Conservation (phyloP, 176 grass and related monocot species). For the Ananas comosus region DNA sequence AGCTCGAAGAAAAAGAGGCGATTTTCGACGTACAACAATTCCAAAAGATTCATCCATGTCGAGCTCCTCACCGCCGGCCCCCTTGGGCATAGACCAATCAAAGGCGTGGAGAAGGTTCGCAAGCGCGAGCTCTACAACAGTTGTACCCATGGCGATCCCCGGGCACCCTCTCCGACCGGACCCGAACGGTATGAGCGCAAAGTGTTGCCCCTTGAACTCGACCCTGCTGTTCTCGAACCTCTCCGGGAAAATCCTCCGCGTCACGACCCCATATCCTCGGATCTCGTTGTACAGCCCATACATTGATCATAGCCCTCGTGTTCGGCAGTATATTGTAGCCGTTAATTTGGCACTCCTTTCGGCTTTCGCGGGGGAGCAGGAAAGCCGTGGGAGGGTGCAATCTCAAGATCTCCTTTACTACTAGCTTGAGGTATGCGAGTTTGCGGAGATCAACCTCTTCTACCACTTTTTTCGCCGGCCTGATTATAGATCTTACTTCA, state of each 20-base stretch:
- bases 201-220: slow-evolving; percentile 18
- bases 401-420: slow-evolving; percentile 20
- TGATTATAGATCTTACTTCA: neutral
- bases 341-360: slow-evolving; percentile 5
- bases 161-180: slow-evolving; percentile 27
- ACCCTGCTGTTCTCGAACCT: slow-evolving; percentile 2
- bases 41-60: too few species aligned
- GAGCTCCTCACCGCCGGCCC: too few species aligned
- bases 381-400: slow-evolving; percentile 21
- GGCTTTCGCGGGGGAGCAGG: neutral
- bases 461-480: neutral
- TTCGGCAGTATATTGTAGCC: slow-evolving; percentile 10
- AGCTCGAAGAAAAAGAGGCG: too few species aligned
- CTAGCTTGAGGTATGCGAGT: slow-evolving; percentile 15
- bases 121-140: slow-evolving; percentile 2
- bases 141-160: neutral
- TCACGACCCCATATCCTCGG: slow-evolving; percentile 23
- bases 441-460: slow-evolving; percentile 7
- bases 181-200: slow-evolving; percentile 34
- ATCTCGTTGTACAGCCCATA: slow-evolving; percentile 26
- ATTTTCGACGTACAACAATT: too few species aligned
- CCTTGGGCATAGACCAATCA: too few species aligned
- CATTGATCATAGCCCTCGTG: slow-evolving; percentile 18
- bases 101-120: neutral
- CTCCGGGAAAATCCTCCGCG: slow-evolving; percentile 25